Conservation (phyloP, 1,284 basidiomycete species). For the Trichosporon ovoides region DNA sequence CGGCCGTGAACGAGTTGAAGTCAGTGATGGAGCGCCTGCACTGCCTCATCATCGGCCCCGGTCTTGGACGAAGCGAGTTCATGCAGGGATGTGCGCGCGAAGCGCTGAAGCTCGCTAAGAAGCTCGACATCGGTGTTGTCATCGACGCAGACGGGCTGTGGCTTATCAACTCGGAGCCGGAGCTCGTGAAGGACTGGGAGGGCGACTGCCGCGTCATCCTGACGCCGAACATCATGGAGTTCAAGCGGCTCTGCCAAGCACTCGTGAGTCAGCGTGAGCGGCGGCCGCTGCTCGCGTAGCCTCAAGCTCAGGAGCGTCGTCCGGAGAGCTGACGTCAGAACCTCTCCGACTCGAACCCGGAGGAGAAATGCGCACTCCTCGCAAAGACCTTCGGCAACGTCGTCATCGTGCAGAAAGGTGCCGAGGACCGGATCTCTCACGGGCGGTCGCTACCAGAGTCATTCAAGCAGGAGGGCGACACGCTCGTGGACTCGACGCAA, state of each 20-base stretch:
- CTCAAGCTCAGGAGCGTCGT: too few relatives aligned
- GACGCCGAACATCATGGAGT: conserved; percentile 94
- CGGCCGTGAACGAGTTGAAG: conserved; percentile 55
- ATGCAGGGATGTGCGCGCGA: conserved; percentile 68
- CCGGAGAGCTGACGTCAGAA: conserved; percentile 47
- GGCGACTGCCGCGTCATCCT: conserved; percentile 51
- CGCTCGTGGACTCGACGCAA: conserved; percentile 25
- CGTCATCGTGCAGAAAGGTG: conserved; percentile 87
- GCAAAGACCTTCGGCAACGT: conserved; percentile 75
- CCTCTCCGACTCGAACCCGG: conserved; percentile 48
- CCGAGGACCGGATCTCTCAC: conserved; percentile 54
- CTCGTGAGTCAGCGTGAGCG: too few relatives aligned
- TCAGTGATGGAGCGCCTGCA: conserved; percentile 76
- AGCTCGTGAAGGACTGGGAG: conserved; percentile 62
- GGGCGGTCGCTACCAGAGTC: conserved; percentile 33
- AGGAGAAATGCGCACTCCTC: conserved; percentile 58
- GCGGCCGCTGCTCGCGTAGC: too few relatives aligned
- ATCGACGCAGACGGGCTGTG: conserved; percentile 77
- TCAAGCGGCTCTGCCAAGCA: conserved; percentile 72
- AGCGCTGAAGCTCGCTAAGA: conserved; percentile 52
- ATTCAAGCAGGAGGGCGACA: conserved; percentile 10
- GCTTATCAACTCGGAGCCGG: conserved; percentile 54
- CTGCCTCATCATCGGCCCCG: conserved; percentile 86
- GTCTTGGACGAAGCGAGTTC: conserved; percentile 78
- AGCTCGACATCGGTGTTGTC: conserved; percentile 75